A percentile compares a stretch with the other conserved stretches of the same genome.
phyloP scores from a whole-genome alignment of 441 rosid species.

The Corymbia calophylla region DNA sequence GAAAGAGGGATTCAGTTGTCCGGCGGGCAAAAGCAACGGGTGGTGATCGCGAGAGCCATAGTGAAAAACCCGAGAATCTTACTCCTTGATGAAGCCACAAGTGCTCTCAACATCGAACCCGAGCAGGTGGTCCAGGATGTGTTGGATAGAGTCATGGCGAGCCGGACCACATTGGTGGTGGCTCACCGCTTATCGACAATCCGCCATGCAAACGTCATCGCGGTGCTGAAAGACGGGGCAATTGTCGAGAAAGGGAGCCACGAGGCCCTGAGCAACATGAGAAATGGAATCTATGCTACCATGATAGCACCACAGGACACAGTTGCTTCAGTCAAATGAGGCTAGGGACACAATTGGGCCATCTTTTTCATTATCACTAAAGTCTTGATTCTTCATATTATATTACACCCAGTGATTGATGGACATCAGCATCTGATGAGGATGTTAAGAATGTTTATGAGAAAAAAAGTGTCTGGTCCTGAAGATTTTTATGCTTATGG shows the following conservation, averaged over 20 bases:
- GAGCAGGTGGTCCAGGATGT: slow-evolving; percentile 70
- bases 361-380: neutral
- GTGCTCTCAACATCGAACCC: slow-evolving; percentile 69
- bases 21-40: slow-evolving; percentile 70
- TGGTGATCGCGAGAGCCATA: slow-evolving; percentile 74
- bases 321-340: slow-evolving; percentile 29
- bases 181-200: slow-evolving; percentile 64
- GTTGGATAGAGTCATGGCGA: slow-evolving; percentile 43
- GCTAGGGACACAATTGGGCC: neutral
- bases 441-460: neutral
- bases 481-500: neutral
- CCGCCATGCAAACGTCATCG: slow-evolving; percentile 51
- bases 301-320: slow-evolving; percentile 36
- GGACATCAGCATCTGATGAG: neutral
- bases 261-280: slow-evolving; percentile 34
- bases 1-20: slow-evolving; percentile 73
- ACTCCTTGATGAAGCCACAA: slow-evolving; percentile 61
- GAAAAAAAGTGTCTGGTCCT: neutral
- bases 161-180: slow-evolving; percentile 56
- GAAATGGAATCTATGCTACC: slow-evolving; percentile 55
- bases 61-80: slow-evolving; percentile 50
- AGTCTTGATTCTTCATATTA: neutral
- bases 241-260: slow-evolving; percentile 66
- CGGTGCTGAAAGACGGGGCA: slow-evolving; percentile 53
- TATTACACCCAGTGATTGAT: neutral